These are phyloP conservation scores for Aspergillus wentii DNA, from an alignment of 495 filamentous ascomycete genomes.

Conservation along the genomic window DNA sequence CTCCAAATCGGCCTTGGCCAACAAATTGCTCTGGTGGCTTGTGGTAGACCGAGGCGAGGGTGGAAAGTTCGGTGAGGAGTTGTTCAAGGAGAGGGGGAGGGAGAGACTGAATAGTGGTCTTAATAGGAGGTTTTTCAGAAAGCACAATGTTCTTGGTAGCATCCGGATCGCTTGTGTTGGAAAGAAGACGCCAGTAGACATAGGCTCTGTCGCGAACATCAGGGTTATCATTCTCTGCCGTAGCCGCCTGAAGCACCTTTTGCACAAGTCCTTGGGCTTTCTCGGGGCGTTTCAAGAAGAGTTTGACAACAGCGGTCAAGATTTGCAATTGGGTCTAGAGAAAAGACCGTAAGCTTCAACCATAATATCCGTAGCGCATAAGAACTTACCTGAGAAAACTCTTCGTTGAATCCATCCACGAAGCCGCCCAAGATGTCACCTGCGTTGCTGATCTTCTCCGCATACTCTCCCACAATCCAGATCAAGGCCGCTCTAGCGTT, in stretches of 20 bases:
- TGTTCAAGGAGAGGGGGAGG: conserved; percentile 79
- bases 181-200: conserved; percentile 97
- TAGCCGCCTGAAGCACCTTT: conserved; percentile 87
- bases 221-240: conserved; percentile 92
- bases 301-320: conserved; percentile 90
- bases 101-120: conserved; percentile 84
- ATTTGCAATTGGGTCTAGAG: conserved; percentile 89
- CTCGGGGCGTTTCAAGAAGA: conserved; percentile 94
- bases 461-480: conserved; percentile 98
- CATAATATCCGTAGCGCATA: neutral
- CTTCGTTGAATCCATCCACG: conserved; percentile 87
- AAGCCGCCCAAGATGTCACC: conserved; percentile 83
- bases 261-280: conserved; percentile 90
- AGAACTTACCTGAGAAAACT: conserved; percentile 70
- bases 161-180: conserved; percentile 72
- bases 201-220: conserved; percentile 96
- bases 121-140: conserved; percentile 89
- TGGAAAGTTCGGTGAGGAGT: conserved; percentile 86
- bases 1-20: conserved; percentile 88
- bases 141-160: conserved; percentile 87
- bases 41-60: conserved; percentile 97
- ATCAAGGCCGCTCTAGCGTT: conserved; percentile 88
- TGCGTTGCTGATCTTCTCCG: conserved; percentile 97
- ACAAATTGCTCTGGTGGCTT: conserved; percentile 96
- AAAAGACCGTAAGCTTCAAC: conserved; percentile 8